These are phyloP conservation scores for Komagataella kurtzmanii DNA, from an alignment of 805 yeast genomes.

Conservation along the genomic window DNA sequence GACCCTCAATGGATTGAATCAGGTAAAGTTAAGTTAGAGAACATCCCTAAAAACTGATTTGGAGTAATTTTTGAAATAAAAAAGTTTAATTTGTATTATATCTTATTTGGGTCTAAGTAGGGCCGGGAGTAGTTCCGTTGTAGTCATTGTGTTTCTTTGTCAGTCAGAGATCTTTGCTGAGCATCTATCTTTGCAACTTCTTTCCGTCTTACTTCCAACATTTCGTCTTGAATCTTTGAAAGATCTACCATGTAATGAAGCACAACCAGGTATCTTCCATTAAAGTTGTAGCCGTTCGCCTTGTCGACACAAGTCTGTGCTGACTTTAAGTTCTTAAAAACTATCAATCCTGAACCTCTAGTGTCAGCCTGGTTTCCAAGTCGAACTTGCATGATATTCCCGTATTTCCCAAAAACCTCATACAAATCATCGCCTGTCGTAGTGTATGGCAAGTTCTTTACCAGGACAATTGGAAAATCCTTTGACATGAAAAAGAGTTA, in stretches of 20 bases:
- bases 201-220: neutral
- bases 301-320: constrained; percentile 41
- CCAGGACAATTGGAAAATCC: constrained; percentile 25
- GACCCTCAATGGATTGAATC: constrained; percentile 64
- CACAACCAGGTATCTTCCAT: constrained; percentile 45
- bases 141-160: neutral
- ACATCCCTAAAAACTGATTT: constrained; percentile 6
- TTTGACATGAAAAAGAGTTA: neutral
- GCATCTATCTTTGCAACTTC: neutral
- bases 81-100: neutral
- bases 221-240: constrained; percentile 10
- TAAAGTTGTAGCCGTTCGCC: constrained; percentile 44
- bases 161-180: neutral
- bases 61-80: neutral
- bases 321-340: constrained; percentile 31
- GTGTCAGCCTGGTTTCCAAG: constrained; percentile 22
- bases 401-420: constrained; percentile 39
- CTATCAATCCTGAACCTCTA: constrained; percentile 41
- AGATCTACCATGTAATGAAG: constrained; percentile 30
- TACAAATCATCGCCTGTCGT: constrained; percentile 31
- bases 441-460: constrained; percentile 45
- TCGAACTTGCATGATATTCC: constrained; percentile 42
- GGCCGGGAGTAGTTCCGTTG: neutral
- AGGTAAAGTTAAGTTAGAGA: constrained; percentile 47
- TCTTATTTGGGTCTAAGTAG: neutral